Percentiles rank a stretch among this genome's conserved stretches.
Conservation (phyloP, 2,329 filamentous ascomycete species). For the Ascochyta fabae region DNA sequence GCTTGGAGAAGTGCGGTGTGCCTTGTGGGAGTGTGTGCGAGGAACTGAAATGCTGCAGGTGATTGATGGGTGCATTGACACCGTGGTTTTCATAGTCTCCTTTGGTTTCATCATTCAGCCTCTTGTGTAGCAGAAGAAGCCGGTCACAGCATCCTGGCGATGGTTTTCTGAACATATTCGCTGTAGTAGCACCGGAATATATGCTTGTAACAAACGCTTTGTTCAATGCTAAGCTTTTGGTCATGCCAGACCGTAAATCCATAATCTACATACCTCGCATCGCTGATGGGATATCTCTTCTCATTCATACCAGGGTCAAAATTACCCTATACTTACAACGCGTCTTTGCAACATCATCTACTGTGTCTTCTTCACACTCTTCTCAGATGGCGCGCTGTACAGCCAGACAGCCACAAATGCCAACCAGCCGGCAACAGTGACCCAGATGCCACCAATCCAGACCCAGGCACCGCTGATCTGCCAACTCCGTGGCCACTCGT, state of each 20-base stretch:
- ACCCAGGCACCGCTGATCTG: conserved; percentile 91
- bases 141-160: too few relatives aligned
- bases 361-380: conserved; percentile 58
- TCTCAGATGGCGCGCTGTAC: conserved; percentile 69
- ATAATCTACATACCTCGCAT: conserved; percentile 18
- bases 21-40: conserved; percentile 61
- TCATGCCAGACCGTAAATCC: conserved; percentile 5
- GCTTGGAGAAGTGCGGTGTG: conserved; percentile 57
- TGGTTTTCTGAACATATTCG: too few relatives aligned
- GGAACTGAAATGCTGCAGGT: conserved; percentile 56
- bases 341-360: conserved; percentile 22
- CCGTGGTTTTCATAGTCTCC: not conserved
- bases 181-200: not conserved
- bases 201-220: conserved; percentile 7
- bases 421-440: conserved; percentile 83
- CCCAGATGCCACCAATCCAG: conserved; percentile 87
- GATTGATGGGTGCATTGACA: conserved; percentile 1
- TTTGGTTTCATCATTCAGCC: not conserved
- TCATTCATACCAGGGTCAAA: not conserved
- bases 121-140: too few relatives aligned
- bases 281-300: conserved; percentile 20
- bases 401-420: conserved; percentile 88
- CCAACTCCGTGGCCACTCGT: conserved; percentile 93
- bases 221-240: conserved; percentile 18
- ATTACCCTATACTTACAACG: conserved; percentile 9